Conservation (phyloP, 106 monocot species). For the Dendrobium officinale region DNA sequence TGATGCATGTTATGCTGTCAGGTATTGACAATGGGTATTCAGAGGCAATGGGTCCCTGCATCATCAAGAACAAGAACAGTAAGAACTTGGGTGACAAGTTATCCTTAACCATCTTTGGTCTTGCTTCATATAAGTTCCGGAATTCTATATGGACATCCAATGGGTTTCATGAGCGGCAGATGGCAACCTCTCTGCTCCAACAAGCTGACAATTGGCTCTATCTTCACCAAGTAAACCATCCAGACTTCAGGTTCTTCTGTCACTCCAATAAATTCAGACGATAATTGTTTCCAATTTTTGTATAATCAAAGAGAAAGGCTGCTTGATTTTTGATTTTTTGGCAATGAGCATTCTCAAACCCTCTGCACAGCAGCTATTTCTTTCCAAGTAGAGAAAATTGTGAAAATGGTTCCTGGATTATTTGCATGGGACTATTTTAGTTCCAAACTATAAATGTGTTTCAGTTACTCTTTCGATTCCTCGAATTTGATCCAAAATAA, state of each 20-base stretch:
- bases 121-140: constrained; percentile 75
- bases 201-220: constrained; percentile 40
- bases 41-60: constrained; percentile 1
- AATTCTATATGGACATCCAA: constrained; percentile 58
- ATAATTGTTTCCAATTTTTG: neutral
- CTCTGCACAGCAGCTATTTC: neutral
- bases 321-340: neutral
- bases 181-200: constrained; percentile 30
- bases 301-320: neutral
- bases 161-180: constrained; percentile 36
- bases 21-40: constrained; percentile 6
- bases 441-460: too few relatives aligned
- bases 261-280: neutral
- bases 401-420: too few relatives aligned
- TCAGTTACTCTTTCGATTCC: too few relatives aligned
- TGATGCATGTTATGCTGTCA: neutral
- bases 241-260: constrained; percentile 51
- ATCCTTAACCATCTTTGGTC: constrained; percentile 52
- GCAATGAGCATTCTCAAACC: neutral
- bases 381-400: too few relatives aligned
- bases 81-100: constrained; percentile 21
- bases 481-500: too few relatives aligned
- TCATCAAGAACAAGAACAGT: constrained; percentile 1
- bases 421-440: too few relatives aligned
- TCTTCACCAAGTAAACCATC: constrained; percentile 29